Base-by-base conservation (phyloP, 2,329 filamentous ascomycete genomes). In the Fusarium denticulatum region DNA sequence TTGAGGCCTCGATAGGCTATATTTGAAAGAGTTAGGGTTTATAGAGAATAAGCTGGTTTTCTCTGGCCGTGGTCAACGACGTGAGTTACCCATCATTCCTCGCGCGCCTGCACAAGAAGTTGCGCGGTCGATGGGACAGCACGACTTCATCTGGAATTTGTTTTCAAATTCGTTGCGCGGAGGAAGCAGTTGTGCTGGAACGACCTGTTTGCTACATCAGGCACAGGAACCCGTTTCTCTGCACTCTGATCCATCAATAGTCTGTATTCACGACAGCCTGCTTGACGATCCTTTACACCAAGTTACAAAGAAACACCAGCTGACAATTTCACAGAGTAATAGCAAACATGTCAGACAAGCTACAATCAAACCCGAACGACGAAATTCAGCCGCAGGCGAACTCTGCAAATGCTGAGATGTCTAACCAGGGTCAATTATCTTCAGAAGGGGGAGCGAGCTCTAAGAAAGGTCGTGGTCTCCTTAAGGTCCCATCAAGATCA, bases 401-500 rank as follows among this genome's bases (percentile, higher is more conserved):
- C 65, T 77, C 80, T 59, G 77, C 76, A 57, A 75, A 79, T 58
- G 73, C 79, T 71, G 83, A 84, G 50, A 83, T 82, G 80, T 81
- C 84, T 55, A 86, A 86, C 68, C 83, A 83, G 75, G 82, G 84
- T 50, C 78, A 80, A 66, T 73, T 83, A 65, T 77, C 82, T 37
- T 79, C 83, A 42, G 85, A 87, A 68, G 84, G 85, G 67, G 82
- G 80, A 66, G 77, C 80, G 67, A 79, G 76, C 69, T 79, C 81
- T 69, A 88, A 87, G 79, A 88, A 87, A 79, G 85, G 85, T 65
- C 85, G 86, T 57, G 82, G 85, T 40, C 84, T 89, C 46, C 83
- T 92, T 45, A 85, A 88, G 81, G 87, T 91, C 45, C 89, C 89
- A 22, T 91, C 89, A 47, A 86, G 88, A 82, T 90, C 89, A 52